Evolutionary conservation across 1,139 yeast genomes (phyloP).

Genomic region (Saccharomyces hybrid): DNA sequence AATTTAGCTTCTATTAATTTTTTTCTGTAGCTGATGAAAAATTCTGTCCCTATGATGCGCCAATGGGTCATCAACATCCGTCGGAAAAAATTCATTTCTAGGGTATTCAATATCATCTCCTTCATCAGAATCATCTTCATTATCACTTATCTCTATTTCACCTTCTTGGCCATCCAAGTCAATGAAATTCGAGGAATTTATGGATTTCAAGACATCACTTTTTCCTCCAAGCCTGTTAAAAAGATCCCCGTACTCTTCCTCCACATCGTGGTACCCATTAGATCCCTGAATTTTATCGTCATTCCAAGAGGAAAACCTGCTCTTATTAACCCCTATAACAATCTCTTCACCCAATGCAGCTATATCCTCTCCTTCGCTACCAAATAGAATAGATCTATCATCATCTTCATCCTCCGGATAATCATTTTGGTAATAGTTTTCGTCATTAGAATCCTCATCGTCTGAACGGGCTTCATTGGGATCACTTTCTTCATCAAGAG

Average conservation of each 20-base stretch:
- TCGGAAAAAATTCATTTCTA: conserved; percentile 45
- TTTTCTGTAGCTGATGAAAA: conserved; percentile 47
- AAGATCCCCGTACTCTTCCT: conserved; percentile 24
- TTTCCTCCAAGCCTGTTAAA: conserved; percentile 31
- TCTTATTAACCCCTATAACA: conserved; percentile 4
- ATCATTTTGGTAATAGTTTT: conserved; percentile 84
- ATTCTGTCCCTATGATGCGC: conserved; percentile 59
- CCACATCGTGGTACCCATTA: conserved; percentile 1
- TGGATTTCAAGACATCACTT: conserved; percentile 23
- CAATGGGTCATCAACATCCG: conserved; percentile 51
- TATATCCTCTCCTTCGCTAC: conserved; percentile 33
- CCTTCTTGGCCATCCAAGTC: conserved; percentile 21
- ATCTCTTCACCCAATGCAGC: conserved; percentile 13
- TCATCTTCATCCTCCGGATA: conserved; percentile 92
- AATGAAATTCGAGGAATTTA: conserved; percentile 19
- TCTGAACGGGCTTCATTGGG: conserved; percentile 38
- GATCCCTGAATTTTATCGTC: background rate
- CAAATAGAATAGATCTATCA: conserved; percentile 33
- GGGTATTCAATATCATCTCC: conserved; percentile 32
- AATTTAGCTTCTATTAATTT: conserved; percentile 41
- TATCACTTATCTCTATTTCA: conserved; percentile 22
- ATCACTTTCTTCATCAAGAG: conserved; percentile 45
- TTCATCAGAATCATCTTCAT: conserved; percentile 30
- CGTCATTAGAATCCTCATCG: conserved; percentile 83
- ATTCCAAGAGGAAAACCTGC: conserved; percentile 2